Evolutionary conservation across 2,329 filamentous ascomycete species (phyloP), one percentile per base, ranked within the genome.

Genomic region (Alternaria sp.): DNA sequence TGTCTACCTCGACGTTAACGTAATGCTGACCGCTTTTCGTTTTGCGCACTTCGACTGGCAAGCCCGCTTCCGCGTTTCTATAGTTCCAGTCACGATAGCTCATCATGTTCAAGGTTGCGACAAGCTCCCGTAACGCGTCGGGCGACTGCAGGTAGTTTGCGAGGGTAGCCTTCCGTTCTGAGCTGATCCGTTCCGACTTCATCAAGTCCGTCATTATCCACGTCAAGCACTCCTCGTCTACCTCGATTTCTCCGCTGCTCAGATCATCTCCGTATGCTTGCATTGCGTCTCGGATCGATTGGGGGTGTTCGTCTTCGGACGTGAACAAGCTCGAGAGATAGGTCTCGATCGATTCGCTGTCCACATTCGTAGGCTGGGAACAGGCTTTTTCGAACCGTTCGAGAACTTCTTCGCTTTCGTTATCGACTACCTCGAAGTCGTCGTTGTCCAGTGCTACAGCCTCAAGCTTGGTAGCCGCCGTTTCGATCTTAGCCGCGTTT

Each of bases 371-470:
- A 0, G 51, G 21, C 2, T 61, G 59, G 50, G 72, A 73, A 0
- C 68, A 59, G 13, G 67, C 61, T 10, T 68, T 55, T 32, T 76
- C 70, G 15, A 78, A 76, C 8, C 77, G 80, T 2, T 81, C 79
- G 19, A 86, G 81, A 65, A 86, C 83, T 59, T 85, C 80, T 58
- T 85, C 83, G 80, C 86, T 86, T 67, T 87, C 85, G 15, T 84
- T 80, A 3, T 85, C 86, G 12, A 87, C 79, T 6, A 79, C 71
- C 51, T 87, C 83, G 59, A 85, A 85, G 10, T 76, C 79, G 5
- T 78, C 76, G 10, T 28, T 0, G n/a, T 40, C 36, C 7, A 73
- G 61, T 9, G 71, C 60, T 26, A 72, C 69, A 3, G 73, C 76
- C n/a, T 67, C 61, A 11, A 73, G 45, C 28, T 63, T 59, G 2